Percentiles rank a stretch among this genome's conserved stretches.
phyloP scores from a whole-genome alignment of 2,329 filamentous ascomycete genomes.

The Ophiostoma perfectum region DNA sequence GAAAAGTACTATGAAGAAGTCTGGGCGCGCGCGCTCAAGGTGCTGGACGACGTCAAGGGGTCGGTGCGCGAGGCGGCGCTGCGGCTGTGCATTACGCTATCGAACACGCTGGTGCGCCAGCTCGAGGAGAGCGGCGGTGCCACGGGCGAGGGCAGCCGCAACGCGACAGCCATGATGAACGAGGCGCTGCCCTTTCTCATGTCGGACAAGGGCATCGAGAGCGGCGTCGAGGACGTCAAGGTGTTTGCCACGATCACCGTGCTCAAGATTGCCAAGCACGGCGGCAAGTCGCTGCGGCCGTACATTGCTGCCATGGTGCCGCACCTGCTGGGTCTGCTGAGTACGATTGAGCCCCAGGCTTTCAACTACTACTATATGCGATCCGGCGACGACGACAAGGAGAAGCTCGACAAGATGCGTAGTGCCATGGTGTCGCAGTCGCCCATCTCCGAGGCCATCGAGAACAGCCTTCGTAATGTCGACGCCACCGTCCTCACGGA shows the following conservation, averaged over 20 bases:
- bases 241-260: conserved; percentile 77
- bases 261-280: conserved; percentile 83
- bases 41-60: conserved; percentile 93
- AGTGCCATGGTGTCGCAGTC: conserved; percentile 76
- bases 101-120: conserved; percentile 77
- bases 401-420: conserved; percentile 83
- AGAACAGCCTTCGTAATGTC: conserved; percentile 77
- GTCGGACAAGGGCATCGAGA: conserved; percentile 84
- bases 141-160: conserved; percentile 9
- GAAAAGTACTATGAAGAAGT: conserved; percentile 79
- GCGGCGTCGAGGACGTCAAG: conserved; percentile 80
- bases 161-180: conserved; percentile 69
- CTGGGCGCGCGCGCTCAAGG: conserved; percentile 80
- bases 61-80: conserved; percentile 78
- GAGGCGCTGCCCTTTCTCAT: conserved; percentile 87
- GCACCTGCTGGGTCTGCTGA: conserved; percentile 73
- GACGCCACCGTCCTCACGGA: conserved; percentile 72
- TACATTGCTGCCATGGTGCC: conserved; percentile 80
- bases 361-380: conserved; percentile 93
- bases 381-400: conserved; percentile 77
- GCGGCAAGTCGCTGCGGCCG: conserved; percentile 68
- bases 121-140: conserved; percentile 64
- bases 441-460: conserved; percentile 87
- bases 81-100: conserved; percentile 75
- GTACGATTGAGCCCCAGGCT: conserved; percentile 79